phyloP scores from a whole-genome alignment of 176 grass and related monocot genomes.

The Stipa capillata region DNA sequence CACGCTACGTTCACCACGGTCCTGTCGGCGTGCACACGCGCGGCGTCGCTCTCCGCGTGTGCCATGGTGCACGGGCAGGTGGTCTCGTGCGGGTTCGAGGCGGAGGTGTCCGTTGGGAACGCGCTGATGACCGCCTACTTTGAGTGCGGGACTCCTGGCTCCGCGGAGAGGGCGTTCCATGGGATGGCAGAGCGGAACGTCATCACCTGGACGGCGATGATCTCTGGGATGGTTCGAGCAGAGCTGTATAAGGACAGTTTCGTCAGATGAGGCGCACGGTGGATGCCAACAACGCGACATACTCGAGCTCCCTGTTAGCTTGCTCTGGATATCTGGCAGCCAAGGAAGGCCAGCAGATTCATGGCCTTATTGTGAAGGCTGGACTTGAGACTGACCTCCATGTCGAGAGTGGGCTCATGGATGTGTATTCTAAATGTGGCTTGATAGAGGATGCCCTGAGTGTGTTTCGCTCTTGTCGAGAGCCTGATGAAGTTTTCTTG shows the following conservation, averaged over 20 bases:
- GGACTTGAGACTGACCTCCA: constrained; percentile 47
- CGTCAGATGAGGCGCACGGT: constrained; percentile 33
- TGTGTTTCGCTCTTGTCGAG: constrained; percentile 43
- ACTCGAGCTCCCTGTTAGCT: constrained; percentile 50
- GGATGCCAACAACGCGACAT: constrained; percentile 57
- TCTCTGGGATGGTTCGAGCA: constrained; percentile 61
- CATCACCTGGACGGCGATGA: constrained; percentile 80
- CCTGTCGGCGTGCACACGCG: constrained; percentile 40
- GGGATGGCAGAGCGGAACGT: constrained; percentile 53
- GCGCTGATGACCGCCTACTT: constrained; percentile 67
- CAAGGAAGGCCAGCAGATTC: constrained; percentile 59
- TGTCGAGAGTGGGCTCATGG: constrained; percentile 75
- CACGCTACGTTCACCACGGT: constrained; percentile 56
- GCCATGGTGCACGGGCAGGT: constrained; percentile 42
- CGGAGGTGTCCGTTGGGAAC: constrained; percentile 45
- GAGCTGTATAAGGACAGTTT: constrained; percentile 54
- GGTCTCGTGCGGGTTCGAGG: constrained; percentile 28
- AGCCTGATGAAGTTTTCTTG: constrained; percentile 59
- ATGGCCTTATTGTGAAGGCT: constrained; percentile 64
- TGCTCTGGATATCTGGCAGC: constrained; percentile 36
- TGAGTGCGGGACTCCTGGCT: constrained; percentile 24
- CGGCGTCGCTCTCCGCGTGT: constrained; percentile 9
- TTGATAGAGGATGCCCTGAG: constrained; percentile 63
- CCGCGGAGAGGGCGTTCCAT: constrained; percentile 39
- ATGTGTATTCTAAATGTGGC: constrained; percentile 86